phyloP scores from a whole-genome alignment of 148 eudicot genomes.

The Mesembryanthemum crystallinum region DNA sequence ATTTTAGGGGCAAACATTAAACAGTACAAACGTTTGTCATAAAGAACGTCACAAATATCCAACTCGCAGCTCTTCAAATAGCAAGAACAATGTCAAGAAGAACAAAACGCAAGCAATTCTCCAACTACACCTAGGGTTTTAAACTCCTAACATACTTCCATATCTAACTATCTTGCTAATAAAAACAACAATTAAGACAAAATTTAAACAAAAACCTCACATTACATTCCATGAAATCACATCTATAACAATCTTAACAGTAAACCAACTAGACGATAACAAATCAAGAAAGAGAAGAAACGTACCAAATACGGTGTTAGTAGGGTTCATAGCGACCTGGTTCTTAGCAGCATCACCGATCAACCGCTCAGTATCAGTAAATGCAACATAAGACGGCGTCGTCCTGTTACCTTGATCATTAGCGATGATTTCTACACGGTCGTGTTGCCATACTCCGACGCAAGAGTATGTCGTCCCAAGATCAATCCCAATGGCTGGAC shows the following conservation, averaged over 20 bases:
- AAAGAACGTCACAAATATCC: too few species aligned
- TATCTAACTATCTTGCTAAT: too few species aligned
- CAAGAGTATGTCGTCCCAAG: slow-evolving; percentile 52
- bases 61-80: too few species aligned
- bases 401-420: slow-evolving; percentile 54
- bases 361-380: slow-evolving; percentile 46
- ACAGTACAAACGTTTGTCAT: too few species aligned
- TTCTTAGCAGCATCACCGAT: slow-evolving; percentile 57
- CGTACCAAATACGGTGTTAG: slow-evolving; percentile 50
- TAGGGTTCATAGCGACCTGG: slow-evolving; percentile 54
- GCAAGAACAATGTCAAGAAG: too few species aligned
- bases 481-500: slow-evolving; percentile 53
- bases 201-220: too few species aligned
- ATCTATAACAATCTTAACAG: background rate
- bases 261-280: background rate
- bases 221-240: background rate
- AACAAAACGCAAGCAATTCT: too few species aligned
- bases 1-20: too few species aligned
- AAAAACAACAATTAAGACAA: too few species aligned
- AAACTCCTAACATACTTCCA: too few species aligned
- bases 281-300: background rate
- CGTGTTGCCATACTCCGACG: slow-evolving; percentile 57
- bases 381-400: slow-evolving; percentile 54
- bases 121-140: too few species aligned
- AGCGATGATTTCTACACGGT: slow-evolving; percentile 50